Evolutionary conservation across 2,329 filamentous ascomycete genomes (phyloP).

Genomic region (Thielaviopsis punctulata): DNA sequence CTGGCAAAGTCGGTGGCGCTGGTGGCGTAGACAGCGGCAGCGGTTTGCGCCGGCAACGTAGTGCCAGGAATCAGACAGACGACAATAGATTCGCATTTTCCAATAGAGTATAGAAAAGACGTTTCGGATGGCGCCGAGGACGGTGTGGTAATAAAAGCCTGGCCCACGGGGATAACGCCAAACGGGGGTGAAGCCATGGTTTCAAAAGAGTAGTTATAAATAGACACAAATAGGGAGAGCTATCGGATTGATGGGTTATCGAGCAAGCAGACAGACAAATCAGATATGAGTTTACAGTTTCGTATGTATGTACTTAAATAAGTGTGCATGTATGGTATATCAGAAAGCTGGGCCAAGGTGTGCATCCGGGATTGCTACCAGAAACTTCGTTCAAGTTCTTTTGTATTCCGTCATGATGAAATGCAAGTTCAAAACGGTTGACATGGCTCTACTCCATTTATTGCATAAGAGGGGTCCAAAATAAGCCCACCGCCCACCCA

Average conservation of each 20-base stretch:
- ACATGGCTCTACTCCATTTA: neutral
- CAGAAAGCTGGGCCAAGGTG: too few relatives aligned
- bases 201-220: neutral
- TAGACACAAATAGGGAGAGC: neutral
- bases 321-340: too few relatives aligned
- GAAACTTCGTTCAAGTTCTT: neutral
- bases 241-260: too few relatives aligned
- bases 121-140: conserved; percentile 34
- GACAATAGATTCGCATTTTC: conserved; percentile 52
- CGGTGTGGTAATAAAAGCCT: conserved; percentile 37
- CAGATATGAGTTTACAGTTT: neutral
- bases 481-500: neutral
- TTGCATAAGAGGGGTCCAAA: neutral
- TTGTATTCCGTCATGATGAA: neutral
- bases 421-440: neutral
- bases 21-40: conserved; percentile 76
- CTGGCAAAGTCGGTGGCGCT: conserved; percentile 28
- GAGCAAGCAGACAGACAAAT: neutral
- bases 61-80: conserved; percentile 76
- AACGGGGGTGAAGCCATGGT: conserved; percentile 32
- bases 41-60: conserved; percentile 54
- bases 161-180: conserved; percentile 43
- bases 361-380: too few relatives aligned
- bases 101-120: conserved; percentile 38
- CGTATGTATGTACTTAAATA: neutral